Base-by-base conservation (phyloP, 2,329 filamentous ascomycete genomes). In the Trichoderma aggressivum region DNA sequence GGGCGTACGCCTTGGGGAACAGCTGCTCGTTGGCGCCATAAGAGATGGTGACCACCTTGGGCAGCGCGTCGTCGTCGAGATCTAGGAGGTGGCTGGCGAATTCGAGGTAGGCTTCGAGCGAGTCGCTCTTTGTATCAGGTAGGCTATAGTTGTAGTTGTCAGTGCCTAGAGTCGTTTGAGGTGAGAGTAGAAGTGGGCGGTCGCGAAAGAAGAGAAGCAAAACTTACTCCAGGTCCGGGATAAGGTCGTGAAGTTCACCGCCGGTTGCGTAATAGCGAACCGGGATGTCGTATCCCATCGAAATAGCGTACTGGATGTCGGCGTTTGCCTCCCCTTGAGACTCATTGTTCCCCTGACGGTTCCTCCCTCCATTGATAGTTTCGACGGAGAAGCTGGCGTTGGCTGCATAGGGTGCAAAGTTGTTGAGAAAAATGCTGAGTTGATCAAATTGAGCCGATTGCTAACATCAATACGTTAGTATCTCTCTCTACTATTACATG, bases 21-120 rank as follows among this genome's bases (percentile, higher is more conserved):
- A 84, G 86, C 77, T 90, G 89, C 76, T 93, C 91, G 60, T 90
- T 85, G 74, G 92, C 90, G 30, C 89, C 90, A 76, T 93, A 93
- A 0, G 90, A 92, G n/a, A 89, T 91, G 53, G 86, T 87, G 55
- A 93, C 84, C 21, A 92, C 87, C 4, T 87, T 85, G 0, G 91
- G 91, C 0, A 93, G 82, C 21, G 87, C 78, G 3, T 82, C 78
- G 72, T 88, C 84, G 1, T 83, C 79, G 24, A 90, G 83, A 24
- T 81, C 78, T 3, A 91, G 81, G 11, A 93, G 82, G 77, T 90
- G 87, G 70, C 86, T 84, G 7, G 90, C 84, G 78, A 90, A 89
- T 18, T 86, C 86, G 3, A 93, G 82, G 77, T 90, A 93, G 0
- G 90, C 90, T 80, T 93, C 91, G 74, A 92, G 90, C 11, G 81